These are phyloP conservation scores for Gautieria morchelliformis DNA, from an alignment of 768 basidiomycete species.

Conservation along the genomic window DNA sequence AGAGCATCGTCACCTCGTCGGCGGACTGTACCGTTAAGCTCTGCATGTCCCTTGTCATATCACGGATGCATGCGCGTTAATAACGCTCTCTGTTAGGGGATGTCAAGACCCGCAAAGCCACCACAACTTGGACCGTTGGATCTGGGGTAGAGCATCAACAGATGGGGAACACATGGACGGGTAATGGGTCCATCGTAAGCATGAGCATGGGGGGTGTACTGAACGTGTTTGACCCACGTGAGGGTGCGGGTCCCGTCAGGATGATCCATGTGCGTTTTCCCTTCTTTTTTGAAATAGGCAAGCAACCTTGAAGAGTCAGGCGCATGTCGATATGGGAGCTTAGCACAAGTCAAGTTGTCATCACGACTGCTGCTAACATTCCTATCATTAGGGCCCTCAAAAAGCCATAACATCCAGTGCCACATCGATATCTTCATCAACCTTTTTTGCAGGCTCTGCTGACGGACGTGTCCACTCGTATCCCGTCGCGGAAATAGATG, in stretches of 20 bases:
- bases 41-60: constrained; percentile 39
- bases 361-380: not conserved
- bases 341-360: too few species aligned
- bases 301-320: not conserved
- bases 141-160: constrained; percentile 74
- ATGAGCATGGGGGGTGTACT: constrained; percentile 76
- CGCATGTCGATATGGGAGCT: not conserved
- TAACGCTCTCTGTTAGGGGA: constrained; percentile 50
- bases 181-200: constrained; percentile 62
- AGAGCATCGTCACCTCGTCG: constrained; percentile 67
- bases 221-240: constrained; percentile 72
- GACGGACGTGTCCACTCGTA: constrained; percentile 58
- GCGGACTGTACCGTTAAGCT: constrained; percentile 83
- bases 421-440: constrained; percentile 24
- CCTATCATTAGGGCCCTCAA: constrained; percentile 57
- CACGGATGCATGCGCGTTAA: not conserved
- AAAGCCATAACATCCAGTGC: constrained; percentile 65
- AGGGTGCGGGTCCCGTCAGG: constrained; percentile 47
- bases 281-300: not conserved
- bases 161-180: constrained; percentile 80
- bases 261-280: constrained; percentile 47
- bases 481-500: constrained; percentile 40
- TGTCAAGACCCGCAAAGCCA: constrained; percentile 55
- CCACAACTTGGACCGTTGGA: constrained; percentile 64
- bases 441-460: constrained; percentile 73